These are phyloP conservation scores for Castanea sativa DNA, from an alignment of 306 rosid species.

Conservation along the genomic window DNA sequence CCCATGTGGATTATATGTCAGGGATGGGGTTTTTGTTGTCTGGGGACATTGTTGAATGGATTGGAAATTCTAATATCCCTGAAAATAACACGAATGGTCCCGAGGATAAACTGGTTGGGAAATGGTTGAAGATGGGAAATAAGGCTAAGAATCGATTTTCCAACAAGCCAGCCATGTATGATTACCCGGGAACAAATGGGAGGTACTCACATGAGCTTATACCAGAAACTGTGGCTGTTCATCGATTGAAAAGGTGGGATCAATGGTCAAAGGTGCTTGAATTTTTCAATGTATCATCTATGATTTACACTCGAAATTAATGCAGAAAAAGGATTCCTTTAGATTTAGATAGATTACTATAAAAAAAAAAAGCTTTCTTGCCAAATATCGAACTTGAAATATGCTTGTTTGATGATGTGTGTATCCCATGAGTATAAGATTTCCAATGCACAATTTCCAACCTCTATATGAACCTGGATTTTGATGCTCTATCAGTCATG, in stretches of 20 bases:
- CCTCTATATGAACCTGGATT: too few species aligned
- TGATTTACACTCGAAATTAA: not conserved
- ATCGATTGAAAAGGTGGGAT: conserved; percentile 33
- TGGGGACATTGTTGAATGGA: conserved; percentile 43
- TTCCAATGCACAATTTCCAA: too few species aligned
- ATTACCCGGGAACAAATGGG: conserved; percentile 28
- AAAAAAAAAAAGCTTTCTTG: too few species aligned
- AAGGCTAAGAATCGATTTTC: conserved; percentile 23
- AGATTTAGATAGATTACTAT: too few species aligned
- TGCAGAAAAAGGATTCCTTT: too few species aligned
- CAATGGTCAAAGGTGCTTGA: conserved; percentile 26
- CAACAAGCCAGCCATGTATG: conserved; percentile 33
- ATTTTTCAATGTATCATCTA: conserved; percentile 20
- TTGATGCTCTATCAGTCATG: too few species aligned
- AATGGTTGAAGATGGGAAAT: conserved; percentile 30
- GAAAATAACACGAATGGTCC: conserved; percentile 13
- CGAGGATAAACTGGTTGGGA: conserved; percentile 31
- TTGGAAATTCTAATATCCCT: conserved; percentile 14
- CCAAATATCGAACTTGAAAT: too few species aligned
- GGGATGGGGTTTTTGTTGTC: conserved; percentile 38
- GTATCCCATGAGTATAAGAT: too few species aligned
- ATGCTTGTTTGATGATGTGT: too few species aligned
- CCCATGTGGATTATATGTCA: conserved; percentile 26
- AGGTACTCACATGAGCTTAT: conserved; percentile 28
- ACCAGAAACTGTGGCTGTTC: conserved; percentile 27